Conservation (phyloP, 108 stramenopile genomes). For the Pseudonitzschia multiseries region DNA sequence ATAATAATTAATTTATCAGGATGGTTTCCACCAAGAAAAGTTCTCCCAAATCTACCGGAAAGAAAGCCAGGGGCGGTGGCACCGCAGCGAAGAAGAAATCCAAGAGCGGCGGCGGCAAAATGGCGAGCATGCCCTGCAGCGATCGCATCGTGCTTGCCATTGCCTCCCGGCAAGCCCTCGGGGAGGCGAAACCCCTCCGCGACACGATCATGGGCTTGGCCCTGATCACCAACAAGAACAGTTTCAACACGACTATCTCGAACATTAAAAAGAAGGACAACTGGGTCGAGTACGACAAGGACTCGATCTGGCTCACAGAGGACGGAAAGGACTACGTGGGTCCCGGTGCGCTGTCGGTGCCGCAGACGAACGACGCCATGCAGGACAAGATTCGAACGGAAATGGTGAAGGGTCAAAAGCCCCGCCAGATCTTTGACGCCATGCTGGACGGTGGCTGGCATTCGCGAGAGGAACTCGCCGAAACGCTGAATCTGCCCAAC, state of each 20-base stretch:
- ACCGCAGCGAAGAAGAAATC: not conserved
- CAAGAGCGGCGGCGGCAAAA: not conserved
- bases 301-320: slow-evolving; percentile 12
- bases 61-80: not conserved
- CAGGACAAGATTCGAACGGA: slow-evolving; percentile 7
- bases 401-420: slow-evolving; percentile 6
- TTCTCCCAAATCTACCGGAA: not conserved
- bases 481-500: slow-evolving; percentile 1
- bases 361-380: slow-evolving; percentile 16
- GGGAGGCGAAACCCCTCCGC: not conserved
- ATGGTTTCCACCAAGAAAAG: not conserved
- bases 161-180: not conserved
- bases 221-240: slow-evolving; percentile 8
- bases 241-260: slow-evolving; percentile 2
- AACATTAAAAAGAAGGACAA: slow-evolving; percentile 12
- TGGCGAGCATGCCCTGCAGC: not conserved
- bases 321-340: slow-evolving; percentile 3
- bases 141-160: slow-evolving; percentile 9
- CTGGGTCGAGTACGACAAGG: slow-evolving; percentile 17
- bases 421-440: slow-evolving; percentile 5
- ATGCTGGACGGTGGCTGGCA: slow-evolving; percentile 9
- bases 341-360: slow-evolving; percentile 2
- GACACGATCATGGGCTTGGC: slow-evolving; percentile 7
- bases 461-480: slow-evolving; percentile 11
- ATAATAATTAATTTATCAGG: too few species aligned